A percentile compares a stretch with the other conserved stretches of the same genome.
phyloP scores from a whole-genome alignment of 768 basidiomycete genomes.

The Udeniomyces megalosporus region DNA sequence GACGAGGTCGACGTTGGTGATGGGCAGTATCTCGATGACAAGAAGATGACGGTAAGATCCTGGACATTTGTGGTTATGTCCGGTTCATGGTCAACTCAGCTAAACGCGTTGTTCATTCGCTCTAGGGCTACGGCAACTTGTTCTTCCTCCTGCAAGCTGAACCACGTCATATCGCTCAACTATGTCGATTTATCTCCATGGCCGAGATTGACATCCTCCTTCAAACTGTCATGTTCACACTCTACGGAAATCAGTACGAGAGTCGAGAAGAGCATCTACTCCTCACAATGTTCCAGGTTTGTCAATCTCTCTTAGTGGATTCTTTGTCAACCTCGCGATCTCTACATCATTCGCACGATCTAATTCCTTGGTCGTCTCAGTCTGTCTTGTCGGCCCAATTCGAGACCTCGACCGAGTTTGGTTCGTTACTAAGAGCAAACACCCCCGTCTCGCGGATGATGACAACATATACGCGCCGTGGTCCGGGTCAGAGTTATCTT shows the following conservation, averaged over 20 bases:
- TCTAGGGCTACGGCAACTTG: conserved; percentile 88
- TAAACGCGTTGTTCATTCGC: not conserved
- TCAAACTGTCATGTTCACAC: conserved; percentile 99
- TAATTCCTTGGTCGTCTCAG: conserved; percentile 32
- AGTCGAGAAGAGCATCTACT: conserved; percentile 94
- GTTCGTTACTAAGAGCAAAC: conserved; percentile 94
- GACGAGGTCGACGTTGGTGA: conserved; percentile 90
- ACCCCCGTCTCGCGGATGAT: conserved; percentile 99
- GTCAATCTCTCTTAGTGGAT: too few relatives aligned
- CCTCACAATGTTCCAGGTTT: conserved; percentile 88
- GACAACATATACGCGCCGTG: conserved; percentile 98
- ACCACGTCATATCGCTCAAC: conserved; percentile 86
- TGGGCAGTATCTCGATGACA: conserved; percentile 85
- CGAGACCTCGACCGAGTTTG: conserved; percentile 96
- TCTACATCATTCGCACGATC: too few relatives aligned
- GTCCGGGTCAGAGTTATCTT: conserved; percentile 94
- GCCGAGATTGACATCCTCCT: conserved; percentile 97
- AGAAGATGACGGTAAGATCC: conserved; percentile 44
- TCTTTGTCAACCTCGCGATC: not conserved
- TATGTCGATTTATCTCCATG: conserved; percentile 88
- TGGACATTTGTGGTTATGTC: too few relatives aligned
- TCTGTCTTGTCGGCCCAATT: conserved; percentile 97
- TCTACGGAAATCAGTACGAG: conserved; percentile 98
- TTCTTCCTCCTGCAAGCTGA: conserved; percentile 98
- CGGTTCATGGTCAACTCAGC: not conserved